Percentiles rank a stretch among this genome's conserved stretches.
Evolutionary conservation across 345 rosid genomes (phyloP).

Genomic region (Salix brachista): DNA sequence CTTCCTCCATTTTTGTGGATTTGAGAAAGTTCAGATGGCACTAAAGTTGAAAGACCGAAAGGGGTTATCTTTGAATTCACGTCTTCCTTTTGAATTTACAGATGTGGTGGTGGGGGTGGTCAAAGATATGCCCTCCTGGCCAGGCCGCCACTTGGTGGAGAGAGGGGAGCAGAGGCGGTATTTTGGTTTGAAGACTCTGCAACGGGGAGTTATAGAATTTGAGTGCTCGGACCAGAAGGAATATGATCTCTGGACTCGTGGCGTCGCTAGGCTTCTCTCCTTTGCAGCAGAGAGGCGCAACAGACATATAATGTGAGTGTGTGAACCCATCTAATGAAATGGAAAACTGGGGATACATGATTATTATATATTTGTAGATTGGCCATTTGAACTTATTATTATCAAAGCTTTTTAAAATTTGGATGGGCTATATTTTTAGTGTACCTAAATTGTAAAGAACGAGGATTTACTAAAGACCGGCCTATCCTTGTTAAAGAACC

Average conservation of each 20-base stretch:
- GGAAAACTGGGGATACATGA: conserved; percentile 1
- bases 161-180: conserved; percentile 75
- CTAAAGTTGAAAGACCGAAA: conserved; percentile 50
- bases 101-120: conserved; percentile 74
- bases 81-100: conserved; percentile 32
- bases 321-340: not conserved
- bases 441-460: not conserved
- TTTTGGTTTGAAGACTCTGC: conserved; percentile 65
- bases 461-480: not conserved
- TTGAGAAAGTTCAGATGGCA: conserved; percentile 55
- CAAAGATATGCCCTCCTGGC: conserved; percentile 76
- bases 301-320: conserved; percentile 47
- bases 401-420: not conserved
- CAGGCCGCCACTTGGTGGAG: conserved; percentile 79
- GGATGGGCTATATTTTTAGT: conserved; percentile 1
- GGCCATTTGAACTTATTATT: not conserved
- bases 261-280: conserved; percentile 76
- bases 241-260: conserved; percentile 86
- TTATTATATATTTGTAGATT: not conserved
- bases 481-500: too few relatives aligned
- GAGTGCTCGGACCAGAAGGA: conserved; percentile 79
- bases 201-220: conserved; percentile 64
- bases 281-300: conserved; percentile 54
- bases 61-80: conserved; percentile 17
- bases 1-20: conserved; percentile 64